Evolutionary conservation across 192 early-diverging fungal species (phyloP), one percentile per base, ranked within the genome.

Genomic region (Allomyces arbusculus): DNA sequence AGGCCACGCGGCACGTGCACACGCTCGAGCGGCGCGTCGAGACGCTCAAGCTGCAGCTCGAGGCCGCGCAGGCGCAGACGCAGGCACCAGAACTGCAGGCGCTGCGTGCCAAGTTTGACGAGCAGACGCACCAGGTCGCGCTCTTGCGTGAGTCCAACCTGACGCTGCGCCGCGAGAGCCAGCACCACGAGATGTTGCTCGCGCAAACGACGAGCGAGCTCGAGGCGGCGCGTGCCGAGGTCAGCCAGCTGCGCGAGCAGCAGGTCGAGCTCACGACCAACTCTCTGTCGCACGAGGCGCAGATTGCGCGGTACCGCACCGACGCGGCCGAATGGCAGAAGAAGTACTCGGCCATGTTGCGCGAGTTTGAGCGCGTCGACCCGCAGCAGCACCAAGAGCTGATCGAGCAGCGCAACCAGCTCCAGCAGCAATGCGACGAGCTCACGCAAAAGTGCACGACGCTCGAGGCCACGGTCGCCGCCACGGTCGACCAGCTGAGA

Each of bases 31-130:
- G 50, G 1, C 50, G 20, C 16, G 20, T 58, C 50, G 16, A 58
- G 50, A n/a, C 50, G 50, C 50, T 58, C 50, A 58, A 58, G 50
- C 50, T 58, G 50, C 50, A 58, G 50, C 50, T 58, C 50, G 50
- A 58, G 50, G 50, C 50, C 16, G 50, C 50, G 4, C 16, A 58
- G 50, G 50, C 50, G 50, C 16, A 14, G 50, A 3, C 50, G 16
- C 16, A 58, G 12, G 50, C 16, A 14, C 50, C 20, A 16, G 50
- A 58, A 10, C 16, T n/a, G 50, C 16, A 14, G 16, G 50, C 12
- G 3, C 50, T 58, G 2, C 50, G 50, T 6, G 16, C 16, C 50
- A 14, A n/a, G 3, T n/a, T 16, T 3, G 20, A 14, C 3, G 50
- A 58, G 16, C 50, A 20, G 16, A 58, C 50, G 50, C 50, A 58